A percentile compares a stretch with the other conserved stretches of the same genome.
Evolutionary conservation across 108 stramenopile genomes (phyloP).

Genomic region (Bacterosira constricta): DNA sequence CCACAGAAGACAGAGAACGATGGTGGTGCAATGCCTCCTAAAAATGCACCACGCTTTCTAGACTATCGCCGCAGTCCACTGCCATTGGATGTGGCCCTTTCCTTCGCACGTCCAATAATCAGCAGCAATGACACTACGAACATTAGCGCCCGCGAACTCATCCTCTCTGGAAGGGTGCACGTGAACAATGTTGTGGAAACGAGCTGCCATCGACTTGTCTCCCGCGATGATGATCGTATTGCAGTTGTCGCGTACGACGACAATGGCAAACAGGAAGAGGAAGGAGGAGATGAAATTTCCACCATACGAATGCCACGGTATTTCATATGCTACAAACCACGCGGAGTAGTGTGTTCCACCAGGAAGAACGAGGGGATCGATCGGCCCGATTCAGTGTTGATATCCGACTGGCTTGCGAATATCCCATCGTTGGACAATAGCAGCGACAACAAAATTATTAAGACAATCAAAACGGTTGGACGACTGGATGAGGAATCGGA

Average conservation of each 20-base stretch:
- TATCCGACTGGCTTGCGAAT: conserved; percentile 30
- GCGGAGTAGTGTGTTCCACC: conserved; percentile 25
- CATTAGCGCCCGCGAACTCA: conserved; percentile 16
- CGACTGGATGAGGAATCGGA: conserved; percentile 71
- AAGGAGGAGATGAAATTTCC: not conserved
- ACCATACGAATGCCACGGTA: conserved; percentile 14
- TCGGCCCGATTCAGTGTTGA: conserved; percentile 26
- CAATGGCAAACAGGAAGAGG: not conserved
- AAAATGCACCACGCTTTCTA: conserved; percentile 31
- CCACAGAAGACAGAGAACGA: no score
- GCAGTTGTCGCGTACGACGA: not conserved
- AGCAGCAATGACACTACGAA: not conserved
- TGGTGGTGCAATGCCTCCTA: no score
- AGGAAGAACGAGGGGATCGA: conserved; percentile 31
- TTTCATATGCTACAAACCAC: conserved; percentile 32
- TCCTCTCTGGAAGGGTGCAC: conserved; percentile 20
- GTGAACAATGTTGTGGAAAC: conserved; percentile 19
- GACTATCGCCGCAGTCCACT: conserved; percentile 29
- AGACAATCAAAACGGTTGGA: conserved; percentile 60
- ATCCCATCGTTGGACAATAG: not conserved
- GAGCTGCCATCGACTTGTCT: conserved; percentile 21
- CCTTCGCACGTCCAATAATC: conserved; percentile 1
- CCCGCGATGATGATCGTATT: conserved; percentile 12
- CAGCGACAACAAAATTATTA: not conserved
- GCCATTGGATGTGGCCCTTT: conserved; percentile 37